A percentile compares a stretch with the other conserved stretches of the same genome.
phyloP scores from a whole-genome alignment of 257 asterid genomes.

The Solanum etuberosum region DNA sequence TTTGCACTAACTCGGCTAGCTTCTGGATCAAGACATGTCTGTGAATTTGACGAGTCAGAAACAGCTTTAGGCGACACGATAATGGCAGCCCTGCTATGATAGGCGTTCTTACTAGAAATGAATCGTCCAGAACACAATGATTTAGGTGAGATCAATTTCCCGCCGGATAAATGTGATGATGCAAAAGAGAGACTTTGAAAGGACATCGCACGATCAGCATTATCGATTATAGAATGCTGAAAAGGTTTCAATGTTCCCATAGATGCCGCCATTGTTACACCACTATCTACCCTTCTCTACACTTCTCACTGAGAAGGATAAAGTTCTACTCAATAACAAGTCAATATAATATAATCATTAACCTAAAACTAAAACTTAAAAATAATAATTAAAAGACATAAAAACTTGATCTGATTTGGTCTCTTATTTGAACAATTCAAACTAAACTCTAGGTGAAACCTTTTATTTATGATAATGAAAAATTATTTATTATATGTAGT shows the following conservation, averaged over 20 bases:
- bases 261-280: neutral
- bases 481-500: neutral
- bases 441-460: neutral
- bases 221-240: neutral
- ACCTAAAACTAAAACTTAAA: neutral
- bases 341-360: neutral
- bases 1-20: neutral
- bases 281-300: neutral
- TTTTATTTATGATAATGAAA: neutral
- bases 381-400: neutral
- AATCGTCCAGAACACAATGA: neutral
- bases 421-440: neutral
- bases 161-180: neutral
- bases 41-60: neutral
- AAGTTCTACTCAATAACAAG: neutral
- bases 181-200: neutral
- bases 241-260: neutral
- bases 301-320: neutral
- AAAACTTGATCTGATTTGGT: neutral
- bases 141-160: neutral
- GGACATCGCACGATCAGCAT: neutral
- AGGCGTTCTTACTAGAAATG: neutral
- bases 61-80: neutral
- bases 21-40: neutral
- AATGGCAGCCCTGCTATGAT: neutral